Conservation (phyloP, 140 eudicot genomes). For the Senecio squalidus region DNA sequence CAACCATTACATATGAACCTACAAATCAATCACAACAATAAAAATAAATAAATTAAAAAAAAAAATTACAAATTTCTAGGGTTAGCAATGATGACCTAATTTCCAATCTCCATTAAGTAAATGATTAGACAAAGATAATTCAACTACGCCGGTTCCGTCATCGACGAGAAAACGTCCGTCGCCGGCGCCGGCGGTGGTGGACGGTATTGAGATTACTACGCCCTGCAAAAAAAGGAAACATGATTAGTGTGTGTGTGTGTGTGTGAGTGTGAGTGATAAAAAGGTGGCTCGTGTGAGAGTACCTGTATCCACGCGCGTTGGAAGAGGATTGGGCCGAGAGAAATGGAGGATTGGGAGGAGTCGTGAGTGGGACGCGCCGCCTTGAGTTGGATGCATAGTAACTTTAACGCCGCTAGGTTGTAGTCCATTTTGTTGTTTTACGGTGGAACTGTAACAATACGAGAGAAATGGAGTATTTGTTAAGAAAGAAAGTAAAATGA, state of each 20-base stretch:
- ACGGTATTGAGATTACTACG: slow-evolving; percentile 53
- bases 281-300: neutral
- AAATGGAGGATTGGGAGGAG: slow-evolving; percentile 41
- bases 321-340: slow-evolving; percentile 77
- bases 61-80: neutral
- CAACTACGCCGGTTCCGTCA: slow-evolving; percentile 83
- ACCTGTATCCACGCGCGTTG: slow-evolving; percentile 99
- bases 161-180: slow-evolving; percentile 56
- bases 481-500: no score
- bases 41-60: neutral
- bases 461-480: no score
- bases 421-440: slow-evolving; percentile 54
- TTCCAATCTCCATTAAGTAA: slow-evolving; percentile 39
- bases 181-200: slow-evolving; percentile 16
- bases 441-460: neutral
- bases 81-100: slow-evolving; percentile 33
- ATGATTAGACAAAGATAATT: slow-evolving; percentile 37
- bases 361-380: slow-evolving; percentile 41
- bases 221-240: slow-evolving; percentile 38
- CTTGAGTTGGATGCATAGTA: slow-evolving; percentile 53
- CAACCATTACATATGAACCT: slow-evolving; percentile 92
- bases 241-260: neutral
- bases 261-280: neutral
- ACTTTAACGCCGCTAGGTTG: slow-evolving; percentile 73
- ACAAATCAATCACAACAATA: neutral